Conservation (phyloP, 2,329 filamentous ascomycete species). For the Aspergillus luchuensis region DNA sequence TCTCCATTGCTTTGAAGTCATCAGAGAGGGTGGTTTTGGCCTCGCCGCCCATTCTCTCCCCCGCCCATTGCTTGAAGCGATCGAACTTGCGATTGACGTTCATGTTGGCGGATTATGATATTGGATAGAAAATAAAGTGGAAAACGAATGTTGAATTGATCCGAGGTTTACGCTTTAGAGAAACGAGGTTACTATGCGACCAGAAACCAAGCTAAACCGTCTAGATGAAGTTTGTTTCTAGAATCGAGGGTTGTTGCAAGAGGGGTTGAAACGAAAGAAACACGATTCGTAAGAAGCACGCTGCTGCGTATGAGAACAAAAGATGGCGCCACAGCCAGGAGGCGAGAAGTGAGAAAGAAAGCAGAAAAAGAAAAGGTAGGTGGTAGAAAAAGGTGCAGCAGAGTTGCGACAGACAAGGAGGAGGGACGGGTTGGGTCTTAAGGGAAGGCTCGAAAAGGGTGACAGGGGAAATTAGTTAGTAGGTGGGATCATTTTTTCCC, state of each 20-base stretch:
- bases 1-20: constrained; percentile 86
- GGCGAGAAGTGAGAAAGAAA: constrained; percentile 8
- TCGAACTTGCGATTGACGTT: constrained; percentile 85
- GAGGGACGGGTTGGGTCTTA: constrained; percentile 14
- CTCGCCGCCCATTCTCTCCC: constrained; percentile 92
- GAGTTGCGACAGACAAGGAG: constrained; percentile 15
- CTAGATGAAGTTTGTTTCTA: neutral
- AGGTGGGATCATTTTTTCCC: constrained; percentile 2
- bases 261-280: neutral
- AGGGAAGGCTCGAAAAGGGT: constrained; percentile 2
- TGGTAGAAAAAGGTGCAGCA: constrained; percentile 1
- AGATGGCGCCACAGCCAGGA: constrained; percentile 6
- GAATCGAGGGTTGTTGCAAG: neutral
- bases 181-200: neutral
- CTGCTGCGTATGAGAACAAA: neutral
- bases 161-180: neutral
- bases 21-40: constrained; percentile 83
- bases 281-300: neutral
- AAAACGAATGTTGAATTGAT: neutral
- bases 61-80: constrained; percentile 96
- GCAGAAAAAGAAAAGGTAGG: constrained; percentile 9
- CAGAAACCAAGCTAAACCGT: neutral
- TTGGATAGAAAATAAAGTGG: neutral
- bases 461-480: neutral
- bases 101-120: constrained; percentile 43